These are phyloP conservation scores for Yamadazyma triangularis DNA, from an alignment of 1,139 yeast species.

Conservation along the genomic window DNA sequence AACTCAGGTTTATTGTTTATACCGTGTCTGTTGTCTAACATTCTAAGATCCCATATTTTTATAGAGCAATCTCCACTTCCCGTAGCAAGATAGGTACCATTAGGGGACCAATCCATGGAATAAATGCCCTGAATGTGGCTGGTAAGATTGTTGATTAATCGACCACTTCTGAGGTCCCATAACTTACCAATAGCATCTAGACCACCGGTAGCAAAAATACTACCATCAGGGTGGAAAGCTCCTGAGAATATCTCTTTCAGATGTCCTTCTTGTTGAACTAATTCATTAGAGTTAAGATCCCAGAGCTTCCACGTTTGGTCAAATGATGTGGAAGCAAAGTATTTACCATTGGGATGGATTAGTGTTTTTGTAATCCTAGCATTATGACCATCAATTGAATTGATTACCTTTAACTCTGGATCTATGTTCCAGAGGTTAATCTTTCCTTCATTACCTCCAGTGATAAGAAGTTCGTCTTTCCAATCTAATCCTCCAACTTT, in stretches of 20 bases:
- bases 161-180: slow-evolving; percentile 89
- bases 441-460: slow-evolving; percentile 67
- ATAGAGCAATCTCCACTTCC: slow-evolving; percentile 83
- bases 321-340: slow-evolving; percentile 67
- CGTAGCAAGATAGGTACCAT: slow-evolving; percentile 73
- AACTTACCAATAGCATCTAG: slow-evolving; percentile 67
- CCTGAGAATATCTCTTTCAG: slow-evolving; percentile 65
- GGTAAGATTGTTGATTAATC: slow-evolving; percentile 51
- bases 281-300: slow-evolving; percentile 51
- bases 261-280: slow-evolving; percentile 77
- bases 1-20: slow-evolving; percentile 19
- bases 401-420: slow-evolving; percentile 1
- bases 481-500: slow-evolving; percentile 72
- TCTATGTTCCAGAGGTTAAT: slow-evolving; percentile 42
- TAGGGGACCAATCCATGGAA: slow-evolving; percentile 68
- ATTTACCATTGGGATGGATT: slow-evolving; percentile 61
- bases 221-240: slow-evolving; percentile 73
- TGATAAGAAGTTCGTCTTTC: slow-evolving; percentile 34
- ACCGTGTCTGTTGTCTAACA: slow-evolving; percentile 16
- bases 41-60: slow-evolving; percentile 83
- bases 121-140: slow-evolving; percentile 75
- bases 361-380: slow-evolving; percentile 59
- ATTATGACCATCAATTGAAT: slow-evolving; percentile 36
- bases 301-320: slow-evolving; percentile 90
- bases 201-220: slow-evolving; percentile 74